Percentiles rank a stretch among this genome's conserved stretches.
These are phyloP conservation scores for Leucogyrophana mollusca DNA, from an alignment of 768 basidiomycete genomes.

Conservation along the genomic window DNA sequence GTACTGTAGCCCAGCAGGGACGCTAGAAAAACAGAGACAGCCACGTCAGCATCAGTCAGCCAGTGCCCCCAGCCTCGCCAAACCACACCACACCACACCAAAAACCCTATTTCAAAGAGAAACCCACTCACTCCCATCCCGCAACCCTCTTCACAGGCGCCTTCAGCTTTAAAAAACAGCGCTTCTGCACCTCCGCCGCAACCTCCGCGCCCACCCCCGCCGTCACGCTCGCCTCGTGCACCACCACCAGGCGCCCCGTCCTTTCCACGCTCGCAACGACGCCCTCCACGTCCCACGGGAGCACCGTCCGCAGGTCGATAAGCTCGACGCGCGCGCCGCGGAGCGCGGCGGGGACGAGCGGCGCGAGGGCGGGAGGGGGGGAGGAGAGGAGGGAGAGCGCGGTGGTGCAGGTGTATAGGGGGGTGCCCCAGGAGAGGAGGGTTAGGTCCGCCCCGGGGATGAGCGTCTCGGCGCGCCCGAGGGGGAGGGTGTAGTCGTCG, in stretches of 20 bases:
- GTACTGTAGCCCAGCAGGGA: slow-evolving; percentile 80
- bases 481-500: slow-evolving; percentile 83
- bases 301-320: slow-evolving; percentile 85
- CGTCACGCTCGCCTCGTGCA: slow-evolving; percentile 89
- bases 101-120: slow-evolving; percentile 3
- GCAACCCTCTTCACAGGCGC: slow-evolving; percentile 86
- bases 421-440: slow-evolving; percentile 90
- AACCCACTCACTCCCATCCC: slow-evolving; percentile 86
- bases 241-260: slow-evolving; percentile 83
- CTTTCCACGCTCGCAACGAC: slow-evolving; percentile 80
- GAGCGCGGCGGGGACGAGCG: slow-evolving; percentile 61
- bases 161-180: slow-evolving; percentile 84
- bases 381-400: slow-evolving; percentile 72
- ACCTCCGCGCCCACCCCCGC: slow-evolving; percentile 92
- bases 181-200: slow-evolving; percentile 84
- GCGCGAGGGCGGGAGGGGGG: slow-evolving; percentile 63
- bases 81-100: too few species aligned
- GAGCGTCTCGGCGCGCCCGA: slow-evolving; percentile 79
- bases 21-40: slow-evolving; percentile 39
- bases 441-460: slow-evolving; percentile 81
- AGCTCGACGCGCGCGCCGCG: slow-evolving; percentile 79
- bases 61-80: neutral
- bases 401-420: slow-evolving; percentile 84
- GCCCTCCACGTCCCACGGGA: slow-evolving; percentile 86
- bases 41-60: neutral